Base-by-base conservation (phyloP, 1,284 basidiomycete species). In the Volvariella volvacea region DNA sequence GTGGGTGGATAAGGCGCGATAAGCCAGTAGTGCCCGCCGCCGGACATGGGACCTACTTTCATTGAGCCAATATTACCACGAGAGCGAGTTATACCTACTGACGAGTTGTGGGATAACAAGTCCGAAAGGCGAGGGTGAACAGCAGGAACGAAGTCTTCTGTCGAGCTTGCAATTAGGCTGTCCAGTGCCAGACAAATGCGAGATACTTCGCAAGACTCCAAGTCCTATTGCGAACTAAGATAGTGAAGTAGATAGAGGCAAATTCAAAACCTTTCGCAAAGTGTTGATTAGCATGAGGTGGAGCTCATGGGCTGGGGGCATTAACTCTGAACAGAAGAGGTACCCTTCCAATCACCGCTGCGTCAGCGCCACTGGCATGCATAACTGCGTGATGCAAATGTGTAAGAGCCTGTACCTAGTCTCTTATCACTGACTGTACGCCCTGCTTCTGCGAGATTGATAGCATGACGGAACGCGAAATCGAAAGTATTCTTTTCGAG, bases 221-320 rank as follows among this genome's bases (percentile, higher is more conserved):
- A 55, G 56, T 89, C 83, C 87, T 87, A 45, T 9, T 4, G 10
- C 41, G 14, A 16, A 22, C n/a, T 44, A 21, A 12, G 19, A 36
- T 36, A 6, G 19, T 8, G 42, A 9, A 15, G 10, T 8, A 43
- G 30, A 20, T 42, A 22, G 9, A 41, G n/a, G 28, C 49, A 3
- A 41, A 31, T 38, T 47, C 39, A 52, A 28, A 12, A 80, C 86
- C 71, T 89, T 89, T 49, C 86, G 79, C 32, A 88, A 55, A 1
- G 87, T 88, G 51, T 90, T 90, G 37, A 90, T 79, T 10, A 90
- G 67, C 85, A 90, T 87, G n/a, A 90, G 66, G 47, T 78, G 74
- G 21, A 89, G 66, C 50, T 87, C 84, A 55, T 88, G 79, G 34
- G 71, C 62, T 15, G 61, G 53, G 31, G 77, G 73, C 80, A 90